Percentiles rank a stretch among this genome's conserved stretches.
phyloP scores from a whole-genome alignment of 768 basidiomycete species.

The Lactarius trivialis region DNA sequence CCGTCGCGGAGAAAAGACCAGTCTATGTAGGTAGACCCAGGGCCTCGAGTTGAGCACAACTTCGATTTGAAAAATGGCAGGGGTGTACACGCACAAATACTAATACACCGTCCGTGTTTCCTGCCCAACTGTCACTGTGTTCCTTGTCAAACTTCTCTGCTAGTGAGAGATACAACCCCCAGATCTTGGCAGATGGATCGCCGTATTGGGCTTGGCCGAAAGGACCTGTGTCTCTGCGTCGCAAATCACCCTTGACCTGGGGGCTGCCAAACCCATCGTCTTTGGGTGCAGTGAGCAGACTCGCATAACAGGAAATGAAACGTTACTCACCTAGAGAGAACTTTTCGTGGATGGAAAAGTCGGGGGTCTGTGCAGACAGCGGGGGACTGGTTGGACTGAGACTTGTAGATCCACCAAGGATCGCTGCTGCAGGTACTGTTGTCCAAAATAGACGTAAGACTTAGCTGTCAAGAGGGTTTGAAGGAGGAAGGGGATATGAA shows the following conservation, averaged over 20 bases:
- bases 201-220: not conserved
- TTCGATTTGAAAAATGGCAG: not conserved
- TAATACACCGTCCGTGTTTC: slow-evolving; percentile 15
- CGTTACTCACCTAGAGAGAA: not conserved
- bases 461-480: not conserved
- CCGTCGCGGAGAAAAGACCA: slow-evolving; percentile 25
- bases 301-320: not conserved
- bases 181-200: no score
- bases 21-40: no score
- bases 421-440: not conserved
- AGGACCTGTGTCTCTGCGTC: not conserved
- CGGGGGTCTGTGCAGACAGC: not conserved
- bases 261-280: not conserved
- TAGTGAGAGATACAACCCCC: no score
- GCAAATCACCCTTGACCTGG: not conserved
- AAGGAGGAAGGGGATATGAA: not conserved
- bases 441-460: not conserved
- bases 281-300: not conserved
- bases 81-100: slow-evolving; percentile 14
- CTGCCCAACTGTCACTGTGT: no score
- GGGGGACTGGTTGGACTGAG: not conserved
- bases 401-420: not conserved
- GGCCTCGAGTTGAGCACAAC: not conserved
- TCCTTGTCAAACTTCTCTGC: no score
- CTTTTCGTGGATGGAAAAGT: slow-evolving; percentile 3